Conservation (phyloP, 352 stramenopile species). For the Phytophthora uliginosa region DNA sequence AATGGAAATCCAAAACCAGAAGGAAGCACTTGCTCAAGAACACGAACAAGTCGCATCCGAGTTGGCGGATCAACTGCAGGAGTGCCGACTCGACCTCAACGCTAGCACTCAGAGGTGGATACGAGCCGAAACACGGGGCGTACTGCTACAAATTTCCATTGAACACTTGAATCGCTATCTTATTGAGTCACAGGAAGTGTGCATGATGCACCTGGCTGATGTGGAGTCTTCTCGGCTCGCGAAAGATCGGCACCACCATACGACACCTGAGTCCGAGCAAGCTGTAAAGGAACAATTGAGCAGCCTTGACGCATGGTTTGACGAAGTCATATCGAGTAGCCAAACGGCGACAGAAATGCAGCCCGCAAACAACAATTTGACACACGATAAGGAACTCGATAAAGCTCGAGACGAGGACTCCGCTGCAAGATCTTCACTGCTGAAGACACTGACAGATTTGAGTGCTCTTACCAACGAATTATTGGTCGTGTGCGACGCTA, state of each 20-base stretch:
- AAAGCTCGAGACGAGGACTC: slow-evolving; percentile 11
- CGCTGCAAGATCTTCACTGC: slow-evolving; percentile 11
- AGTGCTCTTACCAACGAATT: slow-evolving; percentile 32
- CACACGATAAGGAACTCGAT: not conserved
- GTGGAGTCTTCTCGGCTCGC: slow-evolving; percentile 18
- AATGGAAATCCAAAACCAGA: not conserved
- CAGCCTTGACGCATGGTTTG: slow-evolving; percentile 66
- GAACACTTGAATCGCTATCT: slow-evolving; percentile 2
- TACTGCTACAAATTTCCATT: slow-evolving; percentile 19
- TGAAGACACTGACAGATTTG: slow-evolving; percentile 30
- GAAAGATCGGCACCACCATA: not conserved
- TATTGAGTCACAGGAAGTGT: slow-evolving; percentile 10
- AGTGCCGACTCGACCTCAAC: slow-evolving; percentile 22
- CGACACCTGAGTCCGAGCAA: slow-evolving; percentile 11
- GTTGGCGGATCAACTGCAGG: slow-evolving; percentile 16
- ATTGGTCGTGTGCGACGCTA: slow-evolving; percentile 21
- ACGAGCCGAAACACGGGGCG: slow-evolving; percentile 21
- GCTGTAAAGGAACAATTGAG: slow-evolving; percentile 54
- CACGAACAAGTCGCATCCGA: not conserved
- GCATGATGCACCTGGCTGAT: slow-evolving; percentile 33
- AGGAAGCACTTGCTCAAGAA: not conserved
- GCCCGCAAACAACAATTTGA: not conserved
- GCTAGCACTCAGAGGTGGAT: slow-evolving; percentile 19
- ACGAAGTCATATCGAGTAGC: slow-evolving; percentile 43
- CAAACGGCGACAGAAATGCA: not conserved